Percentiles rank a stretch among this genome's conserved stretches.
phyloP scores from a whole-genome alignment of 331 rosid species.

The Telfairia occidentalis region DNA sequence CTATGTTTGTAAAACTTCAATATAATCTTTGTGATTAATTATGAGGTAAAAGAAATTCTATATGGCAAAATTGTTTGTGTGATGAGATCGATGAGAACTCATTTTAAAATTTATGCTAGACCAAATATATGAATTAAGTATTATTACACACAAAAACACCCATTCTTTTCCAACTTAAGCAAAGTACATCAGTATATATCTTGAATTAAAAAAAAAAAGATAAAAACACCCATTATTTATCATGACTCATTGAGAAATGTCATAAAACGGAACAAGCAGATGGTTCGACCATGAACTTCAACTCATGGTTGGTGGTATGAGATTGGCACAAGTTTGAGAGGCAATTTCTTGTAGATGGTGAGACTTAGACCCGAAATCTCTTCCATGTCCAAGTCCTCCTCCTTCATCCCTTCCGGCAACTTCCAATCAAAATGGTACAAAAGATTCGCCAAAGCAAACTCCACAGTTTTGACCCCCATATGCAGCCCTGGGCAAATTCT shows the following conservation, averaged over 20 bases:
- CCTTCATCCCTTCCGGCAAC: constrained; percentile 29
- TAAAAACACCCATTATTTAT: too few species aligned
- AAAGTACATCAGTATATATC: too few species aligned
- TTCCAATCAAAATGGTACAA: constrained; percentile 32
- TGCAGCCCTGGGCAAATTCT: constrained; percentile 23
- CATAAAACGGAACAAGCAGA: not conserved
- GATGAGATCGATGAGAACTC: too few species aligned
- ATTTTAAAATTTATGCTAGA: too few species aligned
- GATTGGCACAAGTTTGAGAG: constrained; percentile 27
- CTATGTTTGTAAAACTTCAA: too few species aligned
- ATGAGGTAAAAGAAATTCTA: too few species aligned
- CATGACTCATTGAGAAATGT: too few species aligned
- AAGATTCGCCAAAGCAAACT: constrained; percentile 30
- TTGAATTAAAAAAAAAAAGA: too few species aligned
- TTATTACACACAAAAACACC: not conserved
- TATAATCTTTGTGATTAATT: too few species aligned
- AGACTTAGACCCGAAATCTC: constrained; percentile 23
- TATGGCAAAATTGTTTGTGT: too few species aligned
- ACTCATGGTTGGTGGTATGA: not conserved
- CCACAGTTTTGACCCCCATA: constrained; percentile 21
- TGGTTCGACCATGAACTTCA: not conserved
- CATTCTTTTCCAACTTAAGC: too few species aligned
- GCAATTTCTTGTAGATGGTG: constrained; percentile 26
- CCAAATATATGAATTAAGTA: not conserved
- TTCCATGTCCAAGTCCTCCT: constrained; percentile 34